Base-by-base conservation (phyloP, 768 basidiomycete species). In the Mycena haematopus region DNA sequence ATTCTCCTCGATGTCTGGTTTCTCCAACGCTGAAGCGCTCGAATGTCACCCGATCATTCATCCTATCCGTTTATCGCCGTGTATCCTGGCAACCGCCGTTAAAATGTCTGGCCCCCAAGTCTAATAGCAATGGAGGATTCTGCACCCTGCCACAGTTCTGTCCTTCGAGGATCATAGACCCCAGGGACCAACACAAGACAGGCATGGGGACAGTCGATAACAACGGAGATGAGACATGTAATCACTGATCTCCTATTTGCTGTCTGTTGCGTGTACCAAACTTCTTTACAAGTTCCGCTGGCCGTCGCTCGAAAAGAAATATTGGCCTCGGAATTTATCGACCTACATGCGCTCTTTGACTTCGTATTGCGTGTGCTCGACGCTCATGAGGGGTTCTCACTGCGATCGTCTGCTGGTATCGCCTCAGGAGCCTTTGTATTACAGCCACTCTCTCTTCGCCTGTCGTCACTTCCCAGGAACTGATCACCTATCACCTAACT, bases 381-480 rank as follows among this genome's bases (percentile, higher is more conserved):
- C n/a, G 14, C 31, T 22, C 22, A 44, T 49, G 22, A 45, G 44
- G 44, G 44, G 44, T 45, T 45, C 21, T 11, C 21, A 51, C 19
- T n/a, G n/a, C n/a, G 50, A 51, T 51, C 50, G 31, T n/a, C n/a
- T 33, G 31, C 49, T 50, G 25, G 36, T 17, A 38, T 38, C 19
- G 40, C 40, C 10, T 42, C n/a, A 21, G 40, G 40, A 42, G n/a
- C 5, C 7, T 10, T 19, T 14, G 17, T 42, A 14, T 17, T 62
- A 62, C 25, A 55, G 62, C 58, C 62, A 61, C 62, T 61, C 52
- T 63, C 52, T 29, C 52, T 64, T 63, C 66, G 46, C 58, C 58
- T 66, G 65, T 63, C 53, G 61, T 57, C 38, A 63, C 31, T 66
- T 38, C 22, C 55, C 66, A 67, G 66, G 66, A 64, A 67, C 66